Conservation (phyloP, 192 early-diverging fungal genomes). For the Coemansia guatemalensis region DNA sequence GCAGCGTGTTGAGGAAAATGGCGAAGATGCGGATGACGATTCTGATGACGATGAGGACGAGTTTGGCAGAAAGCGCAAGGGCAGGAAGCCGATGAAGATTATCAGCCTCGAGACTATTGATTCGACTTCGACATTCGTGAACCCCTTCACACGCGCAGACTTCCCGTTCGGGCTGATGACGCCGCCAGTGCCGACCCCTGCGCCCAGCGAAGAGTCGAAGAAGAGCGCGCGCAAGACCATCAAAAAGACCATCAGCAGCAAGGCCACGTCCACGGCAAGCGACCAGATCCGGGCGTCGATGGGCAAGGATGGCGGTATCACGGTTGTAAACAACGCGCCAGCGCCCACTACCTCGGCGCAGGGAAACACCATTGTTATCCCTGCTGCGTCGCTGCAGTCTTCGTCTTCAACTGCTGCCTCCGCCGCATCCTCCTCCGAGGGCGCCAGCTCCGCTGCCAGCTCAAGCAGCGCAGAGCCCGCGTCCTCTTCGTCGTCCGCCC, state of each 20-base stretch:
- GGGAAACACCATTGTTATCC: conserved; percentile 41
- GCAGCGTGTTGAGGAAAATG: conserved; percentile 39
- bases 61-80: conserved; percentile 31
- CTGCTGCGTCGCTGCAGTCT: conserved; percentile 23
- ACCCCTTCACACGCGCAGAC: conserved; percentile 46
- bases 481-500: conserved; percentile 12
- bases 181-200: conserved; percentile 17
- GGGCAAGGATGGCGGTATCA: conserved; percentile 50
- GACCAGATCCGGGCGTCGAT: conserved; percentile 34
- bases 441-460: no score
- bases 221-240: conserved; percentile 36
- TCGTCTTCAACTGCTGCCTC: conserved; percentile 6
- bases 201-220: conserved; percentile 5
- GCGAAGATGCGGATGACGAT: conserved; percentile 37
- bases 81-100: conserved; percentile 31
- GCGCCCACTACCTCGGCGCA: conserved; percentile 11
- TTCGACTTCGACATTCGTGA: conserved; percentile 36
- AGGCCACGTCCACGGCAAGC: conserved; percentile 13
- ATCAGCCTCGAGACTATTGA: conserved; percentile 45
- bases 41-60: conserved; percentile 42
- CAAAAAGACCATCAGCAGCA: conserved; percentile 25
- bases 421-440: neutral
- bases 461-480: no score
- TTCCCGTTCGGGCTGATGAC: conserved; percentile 51
- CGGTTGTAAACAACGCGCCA: conserved; percentile 27